Evolutionary conservation across 2,329 filamentous ascomycete species (phyloP), one percentile per base, ranked within the genome.

Genomic region (Chaetomium olivaceum): DNA sequence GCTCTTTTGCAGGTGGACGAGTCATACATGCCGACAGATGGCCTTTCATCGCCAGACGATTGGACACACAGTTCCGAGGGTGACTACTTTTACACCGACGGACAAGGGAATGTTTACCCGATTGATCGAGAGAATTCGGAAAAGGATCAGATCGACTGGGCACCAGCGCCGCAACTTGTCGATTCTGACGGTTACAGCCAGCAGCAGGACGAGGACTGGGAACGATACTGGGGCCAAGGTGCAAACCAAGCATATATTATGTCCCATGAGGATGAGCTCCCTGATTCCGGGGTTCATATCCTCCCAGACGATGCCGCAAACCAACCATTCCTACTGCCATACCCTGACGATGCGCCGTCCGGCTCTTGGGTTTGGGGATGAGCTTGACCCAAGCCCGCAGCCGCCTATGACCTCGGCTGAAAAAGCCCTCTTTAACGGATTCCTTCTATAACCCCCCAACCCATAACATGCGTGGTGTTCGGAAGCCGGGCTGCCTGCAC

Each of bases 11-110:
- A 31, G 12, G 4, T 27, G 9, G 29, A 12, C 57, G 57, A 61
- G 21, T 19, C 11, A 16, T 29, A 16, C 19, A 27, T 9, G 16
- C 9, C 33, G 1, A 27, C 58, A 2, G 50, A 31, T 14, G 56
- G 21, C 2, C 55, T 43, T 14, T 36, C 29, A 27, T 11, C 64
- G n/a, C 59, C 52, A 21, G 36, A 54, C 2, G 59, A 63, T 8
- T 62, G 36, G 55, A 54, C 31, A 9, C 50, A 54, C 8, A 66
- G 67, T 21, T 65, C 65, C 5, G 70, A 72, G 58, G 67, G 58
- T 16, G 69, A 70, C 9, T 71, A 72, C 58, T 71, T 71, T 36
- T 73, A 71, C 60, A 64, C 68, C 19, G 70, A 72, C 46, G 65
- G 62, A 2, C 48, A 67, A 9, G 71, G 71, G 8, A 70, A 70